Conservation (phyloP, 768 basidiomycete genomes). For the Sutorius australiensis region DNA sequence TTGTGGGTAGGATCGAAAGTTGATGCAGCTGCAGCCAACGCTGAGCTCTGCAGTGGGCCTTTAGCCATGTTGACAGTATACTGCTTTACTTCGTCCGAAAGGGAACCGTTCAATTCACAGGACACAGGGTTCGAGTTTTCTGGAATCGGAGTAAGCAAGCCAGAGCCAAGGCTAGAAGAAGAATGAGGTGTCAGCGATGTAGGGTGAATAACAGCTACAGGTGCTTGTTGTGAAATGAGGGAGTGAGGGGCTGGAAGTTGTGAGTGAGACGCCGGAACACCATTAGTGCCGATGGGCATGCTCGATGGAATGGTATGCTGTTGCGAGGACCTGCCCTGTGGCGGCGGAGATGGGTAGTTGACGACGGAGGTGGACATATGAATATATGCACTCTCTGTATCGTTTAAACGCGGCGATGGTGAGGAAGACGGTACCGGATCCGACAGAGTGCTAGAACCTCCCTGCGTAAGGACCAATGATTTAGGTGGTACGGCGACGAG, state of each 20-base stretch:
- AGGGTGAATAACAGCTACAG: slow-evolving; percentile 9
- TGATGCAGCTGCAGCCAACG: neutral
- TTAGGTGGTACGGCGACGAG: slow-evolving; percentile 21
- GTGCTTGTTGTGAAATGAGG: slow-evolving; percentile 12
- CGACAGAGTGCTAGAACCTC: slow-evolving; percentile 7
- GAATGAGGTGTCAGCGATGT: slow-evolving; percentile 15
- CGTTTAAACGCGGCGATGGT: slow-evolving; percentile 22
- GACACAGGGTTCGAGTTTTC: slow-evolving; percentile 39
- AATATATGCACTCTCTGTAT: slow-evolving; percentile 6
- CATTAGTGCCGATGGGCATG: neutral
- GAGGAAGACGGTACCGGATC: slow-evolving; percentile 1
- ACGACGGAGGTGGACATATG: slow-evolving; percentile 3
- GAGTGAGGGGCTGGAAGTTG: slow-evolving; percentile 18
- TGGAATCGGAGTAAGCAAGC: slow-evolving; percentile 22
- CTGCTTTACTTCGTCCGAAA: slow-evolving; percentile 73
- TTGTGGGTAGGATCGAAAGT: neutral
- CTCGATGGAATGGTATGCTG: neutral
- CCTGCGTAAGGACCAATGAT: slow-evolving; percentile 19
- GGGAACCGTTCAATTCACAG: slow-evolving; percentile 65
- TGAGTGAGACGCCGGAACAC: slow-evolving; percentile 1
- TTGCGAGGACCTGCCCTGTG: slow-evolving; percentile 7
- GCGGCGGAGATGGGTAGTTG: slow-evolving; percentile 1
- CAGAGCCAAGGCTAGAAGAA: slow-evolving; percentile 18
- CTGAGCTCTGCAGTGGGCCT: slow-evolving; percentile 55
- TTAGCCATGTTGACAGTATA: slow-evolving; percentile 70